These are phyloP conservation scores for Aspergillus novoparasiticus DNA, from an alignment of 2,329 filamentous ascomycete genomes.

Conservation along the genomic window DNA sequence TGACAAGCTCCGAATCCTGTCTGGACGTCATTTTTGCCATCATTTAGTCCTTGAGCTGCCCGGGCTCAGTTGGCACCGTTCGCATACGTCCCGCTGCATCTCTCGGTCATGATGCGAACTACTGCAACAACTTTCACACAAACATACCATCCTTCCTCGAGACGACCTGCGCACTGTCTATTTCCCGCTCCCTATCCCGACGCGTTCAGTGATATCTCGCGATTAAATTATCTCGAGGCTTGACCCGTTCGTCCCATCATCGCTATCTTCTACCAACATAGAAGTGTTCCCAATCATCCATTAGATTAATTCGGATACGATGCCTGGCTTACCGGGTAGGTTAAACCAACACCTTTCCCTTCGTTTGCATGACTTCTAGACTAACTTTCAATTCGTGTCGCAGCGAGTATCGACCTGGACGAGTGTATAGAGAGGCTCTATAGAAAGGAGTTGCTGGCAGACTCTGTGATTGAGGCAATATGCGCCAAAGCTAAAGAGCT, in stretches of 20 bases:
- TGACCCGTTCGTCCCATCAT: constrained; percentile 2
- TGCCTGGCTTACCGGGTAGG: constrained; percentile 51
- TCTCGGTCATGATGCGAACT: constrained; percentile 33
- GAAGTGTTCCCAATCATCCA: not conserved
- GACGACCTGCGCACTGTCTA: constrained; percentile 15
- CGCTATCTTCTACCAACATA: constrained; percentile 13
- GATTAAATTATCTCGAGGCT: not conserved
- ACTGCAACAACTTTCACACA: constrained; percentile 27
- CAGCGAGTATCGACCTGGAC: constrained; percentile 95
- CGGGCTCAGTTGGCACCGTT: constrained; percentile 8
- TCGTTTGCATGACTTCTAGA: not conserved
- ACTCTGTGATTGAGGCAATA: constrained; percentile 98
- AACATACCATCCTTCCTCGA: constrained; percentile 24
- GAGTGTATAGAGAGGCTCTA: constrained; percentile 97
- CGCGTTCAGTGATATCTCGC: constrained; percentile 7
- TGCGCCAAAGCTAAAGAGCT: constrained; percentile 99
- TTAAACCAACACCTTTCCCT: constrained; percentile 6
- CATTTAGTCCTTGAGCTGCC: constrained; percentile 3
- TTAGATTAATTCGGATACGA: constrained; percentile 27
- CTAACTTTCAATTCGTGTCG: constrained; percentile 14
- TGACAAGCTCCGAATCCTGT: not conserved
- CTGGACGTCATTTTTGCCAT: not conserved
- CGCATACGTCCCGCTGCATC: constrained; percentile 15
- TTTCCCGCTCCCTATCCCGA: constrained; percentile 2
- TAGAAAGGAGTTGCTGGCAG: constrained; percentile 93